Evolutionary conservation across 257 asterid species (phyloP).

Genomic region (Solanum arcanum): DNA sequence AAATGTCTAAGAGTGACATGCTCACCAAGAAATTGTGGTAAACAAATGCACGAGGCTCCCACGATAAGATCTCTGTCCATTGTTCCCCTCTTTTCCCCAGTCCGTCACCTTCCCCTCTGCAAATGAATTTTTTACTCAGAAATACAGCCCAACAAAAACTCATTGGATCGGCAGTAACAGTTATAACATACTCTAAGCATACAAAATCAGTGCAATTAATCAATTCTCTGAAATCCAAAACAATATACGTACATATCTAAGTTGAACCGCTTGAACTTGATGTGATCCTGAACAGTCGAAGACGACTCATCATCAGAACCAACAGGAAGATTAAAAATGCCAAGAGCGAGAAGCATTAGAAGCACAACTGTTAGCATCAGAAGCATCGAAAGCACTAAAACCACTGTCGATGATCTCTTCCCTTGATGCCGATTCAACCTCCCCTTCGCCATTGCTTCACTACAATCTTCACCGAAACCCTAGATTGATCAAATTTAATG

Average conservation of each 20-base stretch:
- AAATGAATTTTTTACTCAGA: not conserved
- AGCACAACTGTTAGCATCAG: slow-evolving; percentile 68
- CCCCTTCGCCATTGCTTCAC: slow-evolving; percentile 41
- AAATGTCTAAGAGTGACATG: not conserved
- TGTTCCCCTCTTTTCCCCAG: slow-evolving; percentile 44
- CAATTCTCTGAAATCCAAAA: not conserved
- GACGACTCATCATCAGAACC: slow-evolving; percentile 31
- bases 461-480: not conserved
- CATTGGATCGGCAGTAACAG: not conserved
- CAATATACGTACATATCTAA: slow-evolving; percentile 23
- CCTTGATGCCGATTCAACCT: slow-evolving; percentile 53
- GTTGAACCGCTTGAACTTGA: slow-evolving; percentile 54
- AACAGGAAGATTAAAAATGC: slow-evolving; percentile 70
- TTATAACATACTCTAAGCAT: not conserved
- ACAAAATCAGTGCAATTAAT: not conserved
- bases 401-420: slow-evolving; percentile 53
- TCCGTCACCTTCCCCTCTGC: slow-evolving; percentile 38
- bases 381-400: slow-evolving; percentile 57
- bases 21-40: slow-evolving; percentile 77
- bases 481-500: not conserved
- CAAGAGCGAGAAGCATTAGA: slow-evolving; percentile 70
- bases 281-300: slow-evolving; percentile 19
- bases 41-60: slow-evolving; percentile 72
- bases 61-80: slow-evolving; percentile 67
- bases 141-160: not conserved